Percentiles rank a stretch among this genome's conserved stretches.
These are phyloP conservation scores for Pugionium cornutum DNA, from an alignment of 345 rosid genomes.

Conservation along the genomic window DNA sequence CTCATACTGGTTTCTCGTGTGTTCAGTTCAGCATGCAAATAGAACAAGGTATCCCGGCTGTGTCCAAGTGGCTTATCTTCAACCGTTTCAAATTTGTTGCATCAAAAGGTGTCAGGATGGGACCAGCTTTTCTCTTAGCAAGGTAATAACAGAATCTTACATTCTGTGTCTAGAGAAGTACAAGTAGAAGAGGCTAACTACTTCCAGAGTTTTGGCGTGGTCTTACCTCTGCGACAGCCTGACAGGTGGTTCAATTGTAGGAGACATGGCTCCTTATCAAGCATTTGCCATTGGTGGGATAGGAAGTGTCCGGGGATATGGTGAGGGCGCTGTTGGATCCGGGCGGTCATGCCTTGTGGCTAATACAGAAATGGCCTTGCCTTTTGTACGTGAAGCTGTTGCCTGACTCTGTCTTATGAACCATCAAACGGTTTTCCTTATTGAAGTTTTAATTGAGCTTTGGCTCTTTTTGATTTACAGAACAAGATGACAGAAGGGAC, in stretches of 20 bases:
- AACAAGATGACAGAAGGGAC: slow-evolving; percentile 68
- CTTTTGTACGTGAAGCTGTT: slow-evolving; percentile 55
- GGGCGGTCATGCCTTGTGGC: slow-evolving; percentile 91
- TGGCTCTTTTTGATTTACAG: slow-evolving; percentile 43
- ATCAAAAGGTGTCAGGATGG: slow-evolving; percentile 81
- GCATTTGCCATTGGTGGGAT: slow-evolving; percentile 94
- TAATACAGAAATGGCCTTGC: slow-evolving; percentile 73
- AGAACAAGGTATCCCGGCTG: slow-evolving; percentile 93
- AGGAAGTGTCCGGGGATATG: slow-evolving; percentile 88
- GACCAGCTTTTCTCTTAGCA: slow-evolving; percentile 83
- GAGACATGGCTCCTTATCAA: slow-evolving; percentile 99
- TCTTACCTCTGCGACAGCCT: slow-evolving; percentile 57
- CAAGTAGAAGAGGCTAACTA: slow-evolving; percentile 6
- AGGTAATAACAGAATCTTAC: slow-evolving; percentile 50
- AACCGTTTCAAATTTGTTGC: slow-evolving; percentile 85
- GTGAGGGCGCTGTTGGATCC: slow-evolving; percentile 93
- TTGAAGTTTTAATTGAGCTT: slow-evolving; percentile 6
- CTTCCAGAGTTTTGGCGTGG: slow-evolving; percentile 14
- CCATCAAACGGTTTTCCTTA: background rate
- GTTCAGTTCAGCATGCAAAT: slow-evolving; percentile 80
- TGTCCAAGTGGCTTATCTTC: slow-evolving; percentile 89
- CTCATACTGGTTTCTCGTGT: slow-evolving; percentile 31
- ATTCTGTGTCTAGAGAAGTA: background rate
- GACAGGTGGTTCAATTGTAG: slow-evolving; percentile 96
- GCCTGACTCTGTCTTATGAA: slow-evolving; percentile 7